phyloP scores from a whole-genome alignment of 2,329 filamentous ascomycete species.

The Talaromyces sp. region DNA sequence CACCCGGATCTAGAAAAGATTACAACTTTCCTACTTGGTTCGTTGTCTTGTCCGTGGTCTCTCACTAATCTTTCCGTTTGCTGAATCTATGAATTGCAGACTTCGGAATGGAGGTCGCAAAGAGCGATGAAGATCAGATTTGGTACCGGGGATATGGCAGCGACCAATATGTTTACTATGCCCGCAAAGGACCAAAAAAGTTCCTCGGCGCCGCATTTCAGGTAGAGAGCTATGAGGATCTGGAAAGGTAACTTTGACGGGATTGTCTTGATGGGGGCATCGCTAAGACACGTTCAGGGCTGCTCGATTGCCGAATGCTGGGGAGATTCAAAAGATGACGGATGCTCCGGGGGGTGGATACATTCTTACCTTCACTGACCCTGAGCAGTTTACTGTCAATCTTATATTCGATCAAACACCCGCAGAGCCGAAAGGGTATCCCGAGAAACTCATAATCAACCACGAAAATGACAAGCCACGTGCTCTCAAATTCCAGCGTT shows the following conservation, averaged over 20 bases:
- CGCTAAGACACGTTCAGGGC: too few species aligned
- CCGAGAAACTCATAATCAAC: slow-evolving; percentile 26
- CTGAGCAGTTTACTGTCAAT: slow-evolving; percentile 41
- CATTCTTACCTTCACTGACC: slow-evolving; percentile 37
- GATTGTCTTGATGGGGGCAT: too few species aligned
- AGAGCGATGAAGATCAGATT: slow-evolving; percentile 24
- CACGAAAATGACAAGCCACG: slow-evolving; percentile 29
- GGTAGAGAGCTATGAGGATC: slow-evolving; percentile 42
- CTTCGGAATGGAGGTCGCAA: slow-evolving; percentile 37
- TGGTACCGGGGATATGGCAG: slow-evolving; percentile 25
- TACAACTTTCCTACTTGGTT: slow-evolving; percentile 25
- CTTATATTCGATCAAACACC: slow-evolving; percentile 38
- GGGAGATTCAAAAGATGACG: neutral
- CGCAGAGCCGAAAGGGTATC: slow-evolving; percentile 21
- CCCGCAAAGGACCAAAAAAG: slow-evolving; percentile 35
- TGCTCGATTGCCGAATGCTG: neutral
- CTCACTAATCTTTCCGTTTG: too few species aligned
- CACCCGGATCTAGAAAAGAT: slow-evolving; percentile 50
- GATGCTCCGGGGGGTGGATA: slow-evolving; percentile 41
- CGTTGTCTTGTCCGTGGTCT: neutral
- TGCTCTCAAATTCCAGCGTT: slow-evolving; percentile 29
- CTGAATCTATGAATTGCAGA: too few species aligned
- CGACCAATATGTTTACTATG: slow-evolving; percentile 25
- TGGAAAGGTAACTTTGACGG: slow-evolving; percentile 45
- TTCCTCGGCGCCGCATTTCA: slow-evolving; percentile 44